Percentiles rank a stretch among this genome's conserved stretches.
These are phyloP conservation scores for slime mould (Dictyostelium discoideum) DNA, from an alignment of 78 protist genomes.

Conservation along the genomic window dicty_2.7 NC_007091.3:1446501-1447000, in stretches of 20 bases:
- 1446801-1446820: neutral
- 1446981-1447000: slow-evolving; percentile 10
- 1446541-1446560: slow-evolving; percentile 33
- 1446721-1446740: neutral
- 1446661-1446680: neutral
- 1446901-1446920: slow-evolving; percentile 61
- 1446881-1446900: slow-evolving; percentile 59
- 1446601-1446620: neutral
- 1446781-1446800: slow-evolving; percentile 30
- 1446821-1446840: slow-evolving; percentile 19
- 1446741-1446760: slow-evolving; percentile 9
- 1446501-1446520: slow-evolving; percentile 58
- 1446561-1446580: slow-evolving; percentile 43
- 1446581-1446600: neutral
- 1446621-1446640: neutral
- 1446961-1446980: slow-evolving; percentile 66
- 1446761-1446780: slow-evolving; percentile 46
- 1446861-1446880: slow-evolving; percentile 37
- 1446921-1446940: slow-evolving; percentile 37
- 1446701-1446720: neutral
- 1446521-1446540: slow-evolving; percentile 57
- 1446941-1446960: slow-evolving; percentile 53
- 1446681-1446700: neutral
- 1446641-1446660: neutral
- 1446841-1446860: slow-evolving; percentile 26